Base-by-base conservation (phyloP, 208 protist genomes). In the Trypanosoma rangeli region DNA sequence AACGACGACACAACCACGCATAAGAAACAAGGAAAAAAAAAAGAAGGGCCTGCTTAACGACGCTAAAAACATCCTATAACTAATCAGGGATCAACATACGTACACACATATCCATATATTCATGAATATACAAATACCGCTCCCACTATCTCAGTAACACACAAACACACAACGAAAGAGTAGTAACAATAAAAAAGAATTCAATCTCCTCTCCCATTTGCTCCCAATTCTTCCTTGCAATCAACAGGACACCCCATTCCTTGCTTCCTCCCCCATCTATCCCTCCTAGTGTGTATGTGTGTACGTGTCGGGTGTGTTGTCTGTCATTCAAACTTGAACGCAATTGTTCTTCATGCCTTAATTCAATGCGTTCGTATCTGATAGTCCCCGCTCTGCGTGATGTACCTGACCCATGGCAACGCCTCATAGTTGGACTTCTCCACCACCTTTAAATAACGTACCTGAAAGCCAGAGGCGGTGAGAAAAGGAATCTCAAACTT, bases 401-500 rank as follows among this genome's bases (percentile, higher is more conserved):
- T 90, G 83, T 99, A 99, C n/a, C 99, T 89, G 53, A 99, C 98
- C 99, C 98, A 99, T 39, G 98, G 98, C 20, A 98, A 76, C 5
- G 98, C 96, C 72, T 97, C 80, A 74, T 99, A 99, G 73, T 97
- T 96, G 29, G 82, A 94, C 76, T 98, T 96, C 85, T 99, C 99
- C 29, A 96, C 89, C 53, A 99, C 94, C 84, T 99, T 99, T 24
- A 99, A 79, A 70, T 99, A 99, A 20, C 98, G 91, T 58, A 99
- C 98, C 81, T 99, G 97, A 37, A 99, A 94, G 49, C 98, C 98
- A 0, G 98, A 99, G 12, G 98, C 94, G 1, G 98, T 98, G 68
- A 99, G 99, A 81, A 98, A 99, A 15, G 99, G 99, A 64, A 99
- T 99, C 70, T 99, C 95, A 79, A 99, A 99, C 62, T 98, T 89